These are phyloP conservation scores for Sarocladium strictum DNA, from an alignment of 2,329 filamentous ascomycete genomes.

Conservation along the genomic window DNA sequence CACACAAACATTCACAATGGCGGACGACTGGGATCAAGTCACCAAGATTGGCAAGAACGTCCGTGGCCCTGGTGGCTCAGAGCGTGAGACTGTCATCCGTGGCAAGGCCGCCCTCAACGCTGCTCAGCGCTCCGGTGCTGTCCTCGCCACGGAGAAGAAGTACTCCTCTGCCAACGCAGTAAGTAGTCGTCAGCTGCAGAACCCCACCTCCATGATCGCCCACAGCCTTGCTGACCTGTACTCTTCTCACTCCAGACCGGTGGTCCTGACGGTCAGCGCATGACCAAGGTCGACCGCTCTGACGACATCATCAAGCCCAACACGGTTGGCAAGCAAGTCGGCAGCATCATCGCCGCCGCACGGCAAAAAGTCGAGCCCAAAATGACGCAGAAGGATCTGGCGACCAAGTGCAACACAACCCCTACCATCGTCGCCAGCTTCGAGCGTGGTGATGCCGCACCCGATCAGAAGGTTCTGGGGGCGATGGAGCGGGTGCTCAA, in stretches of 20 bases:
- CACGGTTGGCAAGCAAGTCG: slow-evolving; percentile 75
- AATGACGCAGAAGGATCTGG: slow-evolving; percentile 88
- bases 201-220: neutral
- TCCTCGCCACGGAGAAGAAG: slow-evolving; percentile 92
- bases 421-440: slow-evolving; percentile 75
- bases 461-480: slow-evolving; percentile 76
- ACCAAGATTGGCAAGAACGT: slow-evolving; percentile 93
- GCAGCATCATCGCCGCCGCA: slow-evolving; percentile 73
- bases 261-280: slow-evolving; percentile 73
- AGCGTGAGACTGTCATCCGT: slow-evolving; percentile 83
- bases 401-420: slow-evolving; percentile 85
- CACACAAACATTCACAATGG: slow-evolving; percentile 54
- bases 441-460: slow-evolving; percentile 71
- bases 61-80: slow-evolving; percentile 56
- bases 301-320: slow-evolving; percentile 98
- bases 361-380: slow-evolving; percentile 81
- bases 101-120: slow-evolving; percentile 82
- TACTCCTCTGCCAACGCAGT: slow-evolving; percentile 67
- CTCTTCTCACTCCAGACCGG: slow-evolving; percentile 16
- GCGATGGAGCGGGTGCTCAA: slow-evolving; percentile 81
- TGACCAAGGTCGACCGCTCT: slow-evolving; percentile 95
- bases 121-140: slow-evolving; percentile 70
- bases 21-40: slow-evolving; percentile 72
- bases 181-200: slow-evolving; percentile 32
- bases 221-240: slow-evolving; percentile 15